phyloP scores from a whole-genome alignment of 306 rosid species.

The Dryas drummondii region DNA sequence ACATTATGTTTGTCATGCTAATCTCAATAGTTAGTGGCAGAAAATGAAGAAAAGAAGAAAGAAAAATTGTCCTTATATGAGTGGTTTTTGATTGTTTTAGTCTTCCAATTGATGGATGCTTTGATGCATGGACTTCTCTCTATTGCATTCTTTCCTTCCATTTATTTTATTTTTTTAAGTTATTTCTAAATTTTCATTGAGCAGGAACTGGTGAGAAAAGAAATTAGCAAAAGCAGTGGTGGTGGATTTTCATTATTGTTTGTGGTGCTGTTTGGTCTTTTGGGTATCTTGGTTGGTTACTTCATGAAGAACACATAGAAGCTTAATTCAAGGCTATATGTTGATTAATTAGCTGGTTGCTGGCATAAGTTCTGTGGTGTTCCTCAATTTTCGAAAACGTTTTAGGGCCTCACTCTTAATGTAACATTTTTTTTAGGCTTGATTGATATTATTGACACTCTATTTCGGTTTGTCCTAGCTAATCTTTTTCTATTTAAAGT shows the following conservation, averaged over 20 bases:
- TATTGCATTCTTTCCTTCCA: background rate
- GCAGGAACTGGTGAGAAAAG: slow-evolving; percentile 42
- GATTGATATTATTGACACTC: background rate
- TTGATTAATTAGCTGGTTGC: slow-evolving; percentile 4
- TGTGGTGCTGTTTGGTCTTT: slow-evolving; percentile 37
- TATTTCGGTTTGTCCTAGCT: slow-evolving; percentile 4
- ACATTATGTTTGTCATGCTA: background rate
- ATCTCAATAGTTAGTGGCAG: background rate
- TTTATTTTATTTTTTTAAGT: background rate
- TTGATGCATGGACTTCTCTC: background rate
- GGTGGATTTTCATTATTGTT: slow-evolving; percentile 38
- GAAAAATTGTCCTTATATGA: background rate
- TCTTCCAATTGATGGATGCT: background rate
- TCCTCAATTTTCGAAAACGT: background rate
- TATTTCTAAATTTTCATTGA: background rate
- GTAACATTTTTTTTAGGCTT: slow-evolving; percentile 12
- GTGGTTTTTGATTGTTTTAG: background rate
- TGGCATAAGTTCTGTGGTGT: slow-evolving; percentile 14
- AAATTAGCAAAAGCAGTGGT: slow-evolving; percentile 17
- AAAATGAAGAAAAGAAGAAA: background rate
- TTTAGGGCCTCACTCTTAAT: background rate
- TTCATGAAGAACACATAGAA: slow-evolving; percentile 31
- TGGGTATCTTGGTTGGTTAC: slow-evolving; percentile 43
- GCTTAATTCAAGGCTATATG: background rate
- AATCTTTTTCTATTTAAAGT: background rate